Evolutionary conservation across 768 basidiomycete genomes (phyloP).

Genomic region (Scleroderma citrinum): DNA sequence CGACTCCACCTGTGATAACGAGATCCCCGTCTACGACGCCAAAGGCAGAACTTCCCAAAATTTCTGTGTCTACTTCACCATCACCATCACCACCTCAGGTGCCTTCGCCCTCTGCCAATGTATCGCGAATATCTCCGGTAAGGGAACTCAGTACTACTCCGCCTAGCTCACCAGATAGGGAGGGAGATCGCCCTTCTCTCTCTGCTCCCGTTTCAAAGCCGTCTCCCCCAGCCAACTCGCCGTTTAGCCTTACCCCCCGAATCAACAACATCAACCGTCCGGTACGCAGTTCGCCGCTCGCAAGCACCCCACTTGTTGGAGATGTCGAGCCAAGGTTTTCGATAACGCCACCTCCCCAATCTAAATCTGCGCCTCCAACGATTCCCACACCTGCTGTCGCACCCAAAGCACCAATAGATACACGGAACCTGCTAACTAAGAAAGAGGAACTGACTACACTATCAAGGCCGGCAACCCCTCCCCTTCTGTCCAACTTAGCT

Average conservation of each 20-base stretch:
- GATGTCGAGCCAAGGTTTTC: slow-evolving; percentile 26
- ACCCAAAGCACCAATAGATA: slow-evolving; percentile 35
- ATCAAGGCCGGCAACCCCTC: slow-evolving; percentile 44
- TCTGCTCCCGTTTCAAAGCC: slow-evolving; percentile 14
- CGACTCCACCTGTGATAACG: slow-evolving; percentile 35
- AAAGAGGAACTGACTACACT: slow-evolving; percentile 13
- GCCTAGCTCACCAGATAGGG: slow-evolving; percentile 54
- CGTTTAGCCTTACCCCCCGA: slow-evolving; percentile 44
- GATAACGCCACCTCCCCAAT: slow-evolving; percentile 7
- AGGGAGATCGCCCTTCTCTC: slow-evolving; percentile 17
- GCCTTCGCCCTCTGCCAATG: slow-evolving; percentile 12
- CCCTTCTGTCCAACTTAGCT: slow-evolving; percentile 33
- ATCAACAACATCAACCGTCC: slow-evolving; percentile 53
- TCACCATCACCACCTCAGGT: slow-evolving; percentile 29
- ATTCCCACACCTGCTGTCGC: slow-evolving; percentile 30
- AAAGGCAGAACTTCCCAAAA: slow-evolving; percentile 43
- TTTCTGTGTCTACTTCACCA: slow-evolving; percentile 30
- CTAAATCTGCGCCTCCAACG: slow-evolving; percentile 17
- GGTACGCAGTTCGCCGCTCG: slow-evolving; percentile 70
- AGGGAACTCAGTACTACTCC: slow-evolving; percentile 54
- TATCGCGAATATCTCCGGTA: slow-evolving; percentile 24
- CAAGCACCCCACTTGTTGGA: slow-evolving; percentile 46
- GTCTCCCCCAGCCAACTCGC: slow-evolving; percentile 24
- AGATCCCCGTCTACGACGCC: slow-evolving; percentile 58
- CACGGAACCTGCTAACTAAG: slow-evolving; percentile 21